phyloP scores from a whole-genome alignment of 163 green algal genomes.

The Smithsoniella earleae region DNA sequence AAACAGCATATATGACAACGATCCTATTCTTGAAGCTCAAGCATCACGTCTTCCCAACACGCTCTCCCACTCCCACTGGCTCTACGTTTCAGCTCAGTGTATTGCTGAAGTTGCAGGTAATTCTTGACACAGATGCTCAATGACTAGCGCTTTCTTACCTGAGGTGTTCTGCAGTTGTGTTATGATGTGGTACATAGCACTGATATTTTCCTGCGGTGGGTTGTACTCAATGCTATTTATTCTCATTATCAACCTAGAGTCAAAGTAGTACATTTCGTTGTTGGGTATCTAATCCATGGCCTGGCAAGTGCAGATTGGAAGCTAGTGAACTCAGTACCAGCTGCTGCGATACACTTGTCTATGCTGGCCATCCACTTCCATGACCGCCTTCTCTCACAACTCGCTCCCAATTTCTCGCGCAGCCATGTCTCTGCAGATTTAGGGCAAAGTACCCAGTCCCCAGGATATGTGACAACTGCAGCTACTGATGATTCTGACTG shows the following conservation, averaged over 20 bases:
- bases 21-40: neutral
- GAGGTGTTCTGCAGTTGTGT: too few relatives aligned
- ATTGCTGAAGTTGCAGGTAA: constrained; percentile 17
- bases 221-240: neutral
- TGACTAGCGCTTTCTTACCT: neutral
- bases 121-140: neutral
- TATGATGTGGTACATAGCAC: too few relatives aligned
- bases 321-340: constrained; percentile 28
- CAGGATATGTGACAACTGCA: constrained; percentile 7
- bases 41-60: neutral
- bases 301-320: constrained; percentile 26
- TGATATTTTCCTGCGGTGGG: neutral
- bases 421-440: constrained; percentile 7
- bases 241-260: neutral
- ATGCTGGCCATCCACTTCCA: constrained; percentile 11
- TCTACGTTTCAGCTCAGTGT: constrained; percentile 2
- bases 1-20: neutral
- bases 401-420: neutral
- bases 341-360: neutral
- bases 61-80: neutral
- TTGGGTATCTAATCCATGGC: neutral
- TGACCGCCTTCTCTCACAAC: constrained; percentile 1
- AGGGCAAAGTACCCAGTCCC: neutral
- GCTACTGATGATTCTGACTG: constrained; percentile 14
- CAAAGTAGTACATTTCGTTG: neutral